Base-by-base conservation (phyloP, 2,329 filamentous ascomycete species). In the Immersiporthe knoxdaviesiana region DNA sequence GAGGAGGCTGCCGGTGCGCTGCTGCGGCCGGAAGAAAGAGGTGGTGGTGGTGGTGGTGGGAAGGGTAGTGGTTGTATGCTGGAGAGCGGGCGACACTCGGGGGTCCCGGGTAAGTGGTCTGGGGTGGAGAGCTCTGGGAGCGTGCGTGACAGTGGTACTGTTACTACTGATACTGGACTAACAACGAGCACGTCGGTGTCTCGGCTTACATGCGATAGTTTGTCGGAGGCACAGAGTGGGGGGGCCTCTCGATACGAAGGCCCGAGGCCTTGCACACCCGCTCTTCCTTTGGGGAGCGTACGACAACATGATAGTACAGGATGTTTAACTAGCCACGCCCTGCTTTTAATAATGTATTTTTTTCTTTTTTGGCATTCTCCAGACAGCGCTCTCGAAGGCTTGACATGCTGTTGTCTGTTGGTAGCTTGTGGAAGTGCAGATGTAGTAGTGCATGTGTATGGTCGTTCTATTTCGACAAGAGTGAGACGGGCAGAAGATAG, bases 41-140 rank as follows among this genome's bases (percentile, higher is more conserved):
- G 64, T 52, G 71, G 62, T 27, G 63, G 52, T 52, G 70, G 66
- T 52, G 71, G 64, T 18, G 30, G 30, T 7, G 16, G 18, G 14
- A 21, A n/a, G n/a, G n/a, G n/a, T n/a, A n/a, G 11, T 10, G 30
- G 4, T 1, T n/a, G 32, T 21, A 7, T 8, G 56, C 32, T 21
- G 16, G 18, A n/a, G 18, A n/a, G 32, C 14, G 56, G 30, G n/a
- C n/a, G n/a, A 12, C 56, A 37, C 11, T 32, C 30, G 10, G 30
- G 56, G 16, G 18, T 21, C 8, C 7, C 56, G 56, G 18, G 12
- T 12, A 21, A 30, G 56, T 32, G 16, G 32, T 59, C 21, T 59
- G 56, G 18, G 10, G 56, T 11, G 3, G 56, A 8, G 56, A 59
- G 56, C 32, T 59, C 32, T 37, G 32, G 32, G 56, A 37, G 56